Evolutionary conservation across 768 basidiomycete genomes (phyloP).

Genomic region (Solioccasus polychromus): DNA sequence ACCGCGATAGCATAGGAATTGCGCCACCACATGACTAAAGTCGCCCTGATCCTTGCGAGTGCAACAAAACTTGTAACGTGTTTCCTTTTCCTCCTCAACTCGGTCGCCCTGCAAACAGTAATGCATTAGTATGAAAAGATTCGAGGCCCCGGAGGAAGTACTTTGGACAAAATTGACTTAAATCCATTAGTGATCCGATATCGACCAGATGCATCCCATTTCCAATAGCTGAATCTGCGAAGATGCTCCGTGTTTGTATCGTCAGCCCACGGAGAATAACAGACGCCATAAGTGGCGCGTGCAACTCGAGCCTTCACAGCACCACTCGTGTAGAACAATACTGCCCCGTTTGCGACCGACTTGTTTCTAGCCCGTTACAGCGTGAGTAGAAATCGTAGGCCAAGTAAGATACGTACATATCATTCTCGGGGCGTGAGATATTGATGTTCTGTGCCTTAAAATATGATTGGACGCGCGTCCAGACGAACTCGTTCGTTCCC

Average conservation of each 20-base stretch:
- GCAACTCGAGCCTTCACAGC: slow-evolving; percentile 3
- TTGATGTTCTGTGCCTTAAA: slow-evolving; percentile 1
- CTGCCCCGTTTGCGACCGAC: slow-evolving; percentile 8
- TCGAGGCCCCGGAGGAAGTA: neutral
- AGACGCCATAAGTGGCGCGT: slow-evolving; percentile 6
- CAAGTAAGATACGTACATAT: slow-evolving; percentile 7
- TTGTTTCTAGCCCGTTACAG: slow-evolving; percentile 7
- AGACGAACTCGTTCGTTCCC: slow-evolving; percentile 4
- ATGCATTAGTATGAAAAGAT: too few species aligned
- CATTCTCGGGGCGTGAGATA: slow-evolving; percentile 6
- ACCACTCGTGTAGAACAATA: slow-evolving; percentile 1
- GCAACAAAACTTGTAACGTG: slow-evolving; percentile 7
- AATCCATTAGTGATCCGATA: slow-evolving; percentile 11
- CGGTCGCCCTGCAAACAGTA: slow-evolving; percentile 2
- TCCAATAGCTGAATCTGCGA: slow-evolving; percentile 7
- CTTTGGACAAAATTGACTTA: neutral
- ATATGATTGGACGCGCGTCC: slow-evolving; percentile 10
- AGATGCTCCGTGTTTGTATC: slow-evolving; percentile 2
- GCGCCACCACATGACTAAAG: slow-evolving; percentile 4
- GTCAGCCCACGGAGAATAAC: slow-evolving; percentile 1
- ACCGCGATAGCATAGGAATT: slow-evolving; percentile 11
- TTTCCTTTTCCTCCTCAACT: slow-evolving; percentile 5
- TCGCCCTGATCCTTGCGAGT: neutral
- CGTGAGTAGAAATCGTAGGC: neutral
- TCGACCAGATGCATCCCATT: slow-evolving; percentile 4